These are phyloP conservation scores for Naegleria gruberi DNA, from an alignment of 208 protist genomes.

Conservation along the genomic window DNA sequence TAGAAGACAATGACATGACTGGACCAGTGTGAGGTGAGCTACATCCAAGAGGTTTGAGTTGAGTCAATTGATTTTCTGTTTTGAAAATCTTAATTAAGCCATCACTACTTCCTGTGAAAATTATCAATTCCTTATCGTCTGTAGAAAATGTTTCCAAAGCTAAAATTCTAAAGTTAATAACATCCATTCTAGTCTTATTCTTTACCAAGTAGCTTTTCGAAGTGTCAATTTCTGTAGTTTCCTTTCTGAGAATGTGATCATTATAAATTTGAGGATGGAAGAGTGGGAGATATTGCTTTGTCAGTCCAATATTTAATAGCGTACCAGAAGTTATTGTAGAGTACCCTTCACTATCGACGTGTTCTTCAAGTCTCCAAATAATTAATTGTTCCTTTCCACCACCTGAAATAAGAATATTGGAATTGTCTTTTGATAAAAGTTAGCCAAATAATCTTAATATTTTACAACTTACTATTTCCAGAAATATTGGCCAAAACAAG, in stretches of 20 bases:
- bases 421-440: background rate
- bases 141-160: background rate
- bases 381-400: background rate
- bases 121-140: background rate
- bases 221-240: background rate
- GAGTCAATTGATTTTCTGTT: background rate
- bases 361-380: background rate
- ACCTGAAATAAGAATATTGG: background rate
- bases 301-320: background rate
- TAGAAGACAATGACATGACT: background rate
- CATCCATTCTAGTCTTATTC: background rate
- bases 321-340: background rate
- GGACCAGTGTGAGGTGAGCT: background rate
- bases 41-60: background rate
- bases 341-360: background rate
- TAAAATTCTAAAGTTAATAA: constrained; percentile 8
- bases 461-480: background rate
- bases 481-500: background rate
- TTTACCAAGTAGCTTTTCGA: background rate
- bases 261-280: constrained; percentile 1
- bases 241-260: background rate
- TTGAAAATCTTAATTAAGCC: background rate
- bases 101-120: background rate
- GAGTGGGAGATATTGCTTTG: background rate
- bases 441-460: too few species aligned